These are phyloP conservation scores for Penicillium brasilianum DNA, from an alignment of 2,329 filamentous ascomycete genomes.

Conservation along the genomic window DNA sequence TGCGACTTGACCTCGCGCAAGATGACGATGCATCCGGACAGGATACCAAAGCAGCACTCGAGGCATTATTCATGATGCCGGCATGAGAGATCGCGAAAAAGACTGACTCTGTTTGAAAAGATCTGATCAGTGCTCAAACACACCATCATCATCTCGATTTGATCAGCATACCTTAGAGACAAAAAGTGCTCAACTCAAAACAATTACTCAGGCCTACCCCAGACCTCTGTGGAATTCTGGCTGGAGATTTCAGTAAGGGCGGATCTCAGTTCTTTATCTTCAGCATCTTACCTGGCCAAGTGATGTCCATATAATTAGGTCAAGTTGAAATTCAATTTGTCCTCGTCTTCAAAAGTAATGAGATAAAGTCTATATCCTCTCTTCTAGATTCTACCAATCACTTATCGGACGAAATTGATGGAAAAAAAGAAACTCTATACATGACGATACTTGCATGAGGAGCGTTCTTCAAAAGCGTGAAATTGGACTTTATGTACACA, in stretches of 20 bases:
- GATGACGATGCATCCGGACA: conserved; percentile 2
- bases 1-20: conserved; percentile 22
- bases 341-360: background rate
- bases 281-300: conserved; percentile 1
- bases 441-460: background rate
- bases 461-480: conserved; percentile 20
- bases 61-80: conserved; percentile 18
- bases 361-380: no score
- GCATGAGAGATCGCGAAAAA: conserved; percentile 1
- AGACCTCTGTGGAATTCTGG: no score
- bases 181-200: no score
- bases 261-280: background rate
- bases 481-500: conserved; percentile 32
- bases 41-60: conserved; percentile 16
- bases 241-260: background rate
- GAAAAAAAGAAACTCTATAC: background rate
- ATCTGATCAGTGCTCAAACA: background rate
- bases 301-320: background rate
- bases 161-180: no score
- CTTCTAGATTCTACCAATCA: background rate
- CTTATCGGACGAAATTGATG: no score
- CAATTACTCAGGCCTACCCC: no score
- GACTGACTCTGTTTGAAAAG: background rate
- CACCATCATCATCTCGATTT: no score
- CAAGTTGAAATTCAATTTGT: background rate